Evolutionary conservation across 306 rosid species (phyloP), one percentile per base, ranked within the genome.

Genomic region (Boehmeria nivea): DNA sequence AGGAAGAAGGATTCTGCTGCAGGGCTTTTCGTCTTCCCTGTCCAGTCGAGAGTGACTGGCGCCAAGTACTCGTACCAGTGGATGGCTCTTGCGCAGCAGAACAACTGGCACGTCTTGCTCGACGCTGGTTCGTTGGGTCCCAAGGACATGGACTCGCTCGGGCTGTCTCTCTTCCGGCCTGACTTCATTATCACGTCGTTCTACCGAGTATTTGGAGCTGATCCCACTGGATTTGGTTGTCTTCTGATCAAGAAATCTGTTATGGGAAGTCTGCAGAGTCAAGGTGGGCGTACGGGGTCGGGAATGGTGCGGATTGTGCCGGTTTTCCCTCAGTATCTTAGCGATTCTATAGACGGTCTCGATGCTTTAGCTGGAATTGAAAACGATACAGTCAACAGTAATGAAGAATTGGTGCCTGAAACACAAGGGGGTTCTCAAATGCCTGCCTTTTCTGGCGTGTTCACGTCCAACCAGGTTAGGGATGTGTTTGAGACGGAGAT

Each of bases 111-210:
- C 65, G 99, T 91, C 15, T 67, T 87, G 65, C 85, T 91, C 27
- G 99, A 91, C 63, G 99, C 99, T 6, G 99, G 99, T n/a, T 87
- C 99, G 1, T 65, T 91, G 73, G 99, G 96, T 64, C 99, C 99
- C 14, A 91, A 91, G 76, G 99, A 91, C 78, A 91, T 91, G 99
- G 99, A 91, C 76, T 91, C 99, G 0, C 90, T 91, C 33, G 99
- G 99, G 34, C 60, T 91, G 76, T 91, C 99, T 22, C 83, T 91
- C n/a, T 91, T 91, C 68, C 78, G 86, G 38, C 99, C 99, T 1
- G 99, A 91, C 73, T 91, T 91, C 55, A 87, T 91, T 18, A 72
- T 87, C 20, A 87, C 99, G 4, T 91, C 99, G 6, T 91, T 91
- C 71, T 91, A 91, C 78, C 72, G 99, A 67, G 95, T 91, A 23